Percentiles rank a stretch among this genome's conserved stretches.
phyloP scores from a whole-genome alignment of 441 rosid genomes.

The Populus hybrid region DNA sequence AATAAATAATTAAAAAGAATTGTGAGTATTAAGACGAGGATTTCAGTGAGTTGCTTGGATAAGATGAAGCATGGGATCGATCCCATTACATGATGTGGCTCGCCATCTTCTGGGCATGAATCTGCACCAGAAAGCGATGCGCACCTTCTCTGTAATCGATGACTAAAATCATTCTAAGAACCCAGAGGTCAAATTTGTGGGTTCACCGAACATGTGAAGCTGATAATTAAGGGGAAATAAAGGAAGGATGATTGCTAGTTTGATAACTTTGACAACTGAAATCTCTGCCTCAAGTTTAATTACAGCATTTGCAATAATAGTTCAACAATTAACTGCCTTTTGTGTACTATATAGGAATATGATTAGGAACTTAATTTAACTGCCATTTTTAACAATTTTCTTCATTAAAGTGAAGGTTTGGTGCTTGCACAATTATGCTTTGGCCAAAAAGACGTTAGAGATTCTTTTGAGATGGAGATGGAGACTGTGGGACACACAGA shows the following conservation, averaged over 20 bases:
- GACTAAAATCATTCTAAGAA: slow-evolving; percentile 22
- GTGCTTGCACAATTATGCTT: background rate
- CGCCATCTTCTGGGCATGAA: slow-evolving; percentile 28
- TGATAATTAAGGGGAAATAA: background rate
- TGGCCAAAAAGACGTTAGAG: background rate
- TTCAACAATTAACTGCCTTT: slow-evolving; percentile 14
- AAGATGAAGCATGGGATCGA: slow-evolving; percentile 15
- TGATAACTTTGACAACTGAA: background rate
- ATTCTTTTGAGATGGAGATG: too few relatives aligned
- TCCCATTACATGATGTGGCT: slow-evolving; percentile 31
- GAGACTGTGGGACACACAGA: too few relatives aligned
- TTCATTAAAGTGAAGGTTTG: background rate
- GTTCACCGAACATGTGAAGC: slow-evolving; percentile 30
- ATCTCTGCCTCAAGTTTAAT: background rate
- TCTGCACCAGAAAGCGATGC: slow-evolving; percentile 26
- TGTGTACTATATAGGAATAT: background rate
- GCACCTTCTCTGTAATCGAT: slow-evolving; percentile 13
- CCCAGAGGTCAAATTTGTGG: slow-evolving; percentile 16
- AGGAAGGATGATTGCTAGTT: background rate
- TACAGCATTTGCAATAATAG: slow-evolving; percentile 12
- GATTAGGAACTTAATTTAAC: slow-evolving; percentile 8
- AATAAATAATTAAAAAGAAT: background rate
- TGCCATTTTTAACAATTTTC: too few relatives aligned
- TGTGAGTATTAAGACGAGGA: too few relatives aligned
- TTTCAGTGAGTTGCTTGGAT: background rate